Evolutionary conservation across 2,329 filamentous ascomycete genomes (phyloP).

Genomic region (Cucurbitaria berberidis): DNA sequence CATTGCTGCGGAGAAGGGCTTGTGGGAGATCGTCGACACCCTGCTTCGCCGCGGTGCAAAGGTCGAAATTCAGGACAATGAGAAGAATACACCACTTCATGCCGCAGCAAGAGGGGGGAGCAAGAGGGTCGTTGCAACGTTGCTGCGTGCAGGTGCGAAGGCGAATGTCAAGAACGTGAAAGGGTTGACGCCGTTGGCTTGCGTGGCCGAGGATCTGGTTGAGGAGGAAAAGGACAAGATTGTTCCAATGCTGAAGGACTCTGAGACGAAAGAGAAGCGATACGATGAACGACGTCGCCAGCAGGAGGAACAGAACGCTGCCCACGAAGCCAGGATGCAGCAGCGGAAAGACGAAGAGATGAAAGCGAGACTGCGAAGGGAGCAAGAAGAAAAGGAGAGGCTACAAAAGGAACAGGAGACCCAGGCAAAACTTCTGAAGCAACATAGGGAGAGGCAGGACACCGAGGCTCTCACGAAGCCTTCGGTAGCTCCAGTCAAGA

Average conservation of each 20-base stretch:
- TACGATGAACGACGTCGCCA: slow-evolving; percentile 9
- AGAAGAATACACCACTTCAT: slow-evolving; percentile 32
- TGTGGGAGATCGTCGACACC: slow-evolving; percentile 26
- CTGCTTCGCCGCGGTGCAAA: slow-evolving; percentile 29
- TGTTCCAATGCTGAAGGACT: slow-evolving; percentile 24
- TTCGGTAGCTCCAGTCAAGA: background rate
- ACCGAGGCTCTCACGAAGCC: background rate
- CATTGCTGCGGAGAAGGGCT: slow-evolving; percentile 26
- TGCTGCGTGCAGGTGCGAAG: slow-evolving; percentile 31
- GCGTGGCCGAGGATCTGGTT: slow-evolving; percentile 15
- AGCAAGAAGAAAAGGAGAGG: slow-evolving; percentile 3
- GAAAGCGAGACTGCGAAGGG: background rate
- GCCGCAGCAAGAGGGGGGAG: slow-evolving; percentile 23
- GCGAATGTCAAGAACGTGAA: slow-evolving; percentile 20
- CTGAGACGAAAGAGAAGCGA: slow-evolving; percentile 21
- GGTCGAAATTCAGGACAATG: slow-evolving; percentile 17
- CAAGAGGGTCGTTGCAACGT: slow-evolving; percentile 13
- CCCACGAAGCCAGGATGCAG: slow-evolving; percentile 11
- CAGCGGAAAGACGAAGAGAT: slow-evolving; percentile 13
- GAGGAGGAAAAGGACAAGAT: slow-evolving; percentile 29
- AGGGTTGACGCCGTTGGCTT: slow-evolving; percentile 21
- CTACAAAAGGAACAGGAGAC: background rate
- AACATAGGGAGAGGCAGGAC: slow-evolving; percentile 1
- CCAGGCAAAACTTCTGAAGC: background rate
- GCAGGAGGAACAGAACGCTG: slow-evolving; percentile 7